Evolutionary conservation across 768 basidiomycete genomes (phyloP).

Genomic region (Polyporus arcularius): DNA sequence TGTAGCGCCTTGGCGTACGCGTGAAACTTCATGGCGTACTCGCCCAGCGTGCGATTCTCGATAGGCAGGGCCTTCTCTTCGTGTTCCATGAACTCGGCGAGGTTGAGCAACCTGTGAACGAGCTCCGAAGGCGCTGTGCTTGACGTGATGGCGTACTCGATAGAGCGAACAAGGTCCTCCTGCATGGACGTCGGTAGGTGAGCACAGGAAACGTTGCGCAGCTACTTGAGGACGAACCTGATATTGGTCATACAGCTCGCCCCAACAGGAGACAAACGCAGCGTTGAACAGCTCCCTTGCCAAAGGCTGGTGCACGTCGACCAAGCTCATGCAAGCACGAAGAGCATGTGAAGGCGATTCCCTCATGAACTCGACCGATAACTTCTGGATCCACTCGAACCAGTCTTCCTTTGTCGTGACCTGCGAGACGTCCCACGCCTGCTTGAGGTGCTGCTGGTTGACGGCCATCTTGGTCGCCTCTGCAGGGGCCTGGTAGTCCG

Average conservation of each 20-base stretch:
- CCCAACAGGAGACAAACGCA: slow-evolving; percentile 98
- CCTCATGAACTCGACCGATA: slow-evolving; percentile 95
- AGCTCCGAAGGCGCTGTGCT: slow-evolving; percentile 80
- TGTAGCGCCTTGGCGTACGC: slow-evolving; percentile 98
- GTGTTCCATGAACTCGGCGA: slow-evolving; percentile 99
- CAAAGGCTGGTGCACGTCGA: slow-evolving; percentile 87
- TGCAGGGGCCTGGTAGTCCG: slow-evolving; percentile 74
- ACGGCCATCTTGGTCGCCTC: slow-evolving; percentile 90
- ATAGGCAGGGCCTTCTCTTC: slow-evolving; percentile 96
- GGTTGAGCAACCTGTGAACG: slow-evolving; percentile 86
- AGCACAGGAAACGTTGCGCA: background rate
- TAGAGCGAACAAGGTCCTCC: slow-evolving; percentile 93
- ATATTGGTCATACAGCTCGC: slow-evolving; percentile 93
- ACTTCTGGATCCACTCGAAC: slow-evolving; percentile 92
- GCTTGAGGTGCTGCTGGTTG: slow-evolving; percentile 96
- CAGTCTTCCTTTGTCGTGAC: slow-evolving; percentile 84
- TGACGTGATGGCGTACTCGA: slow-evolving; percentile 83
- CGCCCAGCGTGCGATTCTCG: slow-evolving; percentile 89
- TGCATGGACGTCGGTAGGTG: slow-evolving; percentile 32
- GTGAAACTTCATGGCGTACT: slow-evolving; percentile 90
- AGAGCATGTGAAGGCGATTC: slow-evolving; percentile 98
- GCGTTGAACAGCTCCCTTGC: slow-evolving; percentile 97
- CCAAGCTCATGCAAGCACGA: slow-evolving; percentile 91
- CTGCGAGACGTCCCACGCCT: slow-evolving; percentile 90
- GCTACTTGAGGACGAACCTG: slow-evolving; percentile 55